phyloP scores from a whole-genome alignment of 805 yeast genomes.

The Candida sphagnicola region DNA sequence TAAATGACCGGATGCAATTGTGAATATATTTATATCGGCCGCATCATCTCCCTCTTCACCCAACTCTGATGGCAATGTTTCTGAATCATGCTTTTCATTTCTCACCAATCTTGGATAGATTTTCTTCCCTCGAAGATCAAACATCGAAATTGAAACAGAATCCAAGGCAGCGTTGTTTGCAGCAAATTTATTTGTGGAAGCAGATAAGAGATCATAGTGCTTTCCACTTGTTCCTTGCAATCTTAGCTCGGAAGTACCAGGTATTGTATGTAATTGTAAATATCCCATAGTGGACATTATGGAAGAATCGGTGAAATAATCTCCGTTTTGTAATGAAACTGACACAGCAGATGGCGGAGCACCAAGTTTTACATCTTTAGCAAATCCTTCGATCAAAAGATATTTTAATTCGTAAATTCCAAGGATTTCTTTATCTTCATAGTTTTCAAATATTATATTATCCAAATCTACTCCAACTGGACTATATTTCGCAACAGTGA shows the following conservation, averaged over 20 bases:
- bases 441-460: conserved; percentile 46
- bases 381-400: conserved; percentile 69
- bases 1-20: conserved; percentile 77
- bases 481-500: conserved; percentile 49
- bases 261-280: conserved; percentile 68
- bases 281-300: conserved; percentile 84
- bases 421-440: conserved; percentile 36
- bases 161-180: conserved; percentile 23
- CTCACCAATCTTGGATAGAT: conserved; percentile 44
- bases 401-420: conserved; percentile 51
- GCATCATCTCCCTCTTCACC: conserved; percentile 17
- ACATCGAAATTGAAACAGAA: conserved; percentile 27
- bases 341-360: conserved; percentile 49
- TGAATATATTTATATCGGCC: conserved; percentile 74
- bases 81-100: conserved; percentile 18
- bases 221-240: conserved; percentile 27
- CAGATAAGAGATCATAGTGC: conserved; percentile 26
- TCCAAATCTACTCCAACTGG: conserved; percentile 49
- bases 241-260: conserved; percentile 63
- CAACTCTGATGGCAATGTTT: conserved; percentile 7
- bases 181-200: conserved; percentile 39
- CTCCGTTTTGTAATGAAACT: conserved; percentile 30
- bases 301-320: conserved; percentile 47
- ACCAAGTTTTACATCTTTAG: conserved; percentile 39
- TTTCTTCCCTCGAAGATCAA: conserved; percentile 43